These are phyloP conservation scores for Phialemoniopsis sp. DNA, from an alignment of 2,329 filamentous ascomycete species.

Conservation along the genomic window DNA sequence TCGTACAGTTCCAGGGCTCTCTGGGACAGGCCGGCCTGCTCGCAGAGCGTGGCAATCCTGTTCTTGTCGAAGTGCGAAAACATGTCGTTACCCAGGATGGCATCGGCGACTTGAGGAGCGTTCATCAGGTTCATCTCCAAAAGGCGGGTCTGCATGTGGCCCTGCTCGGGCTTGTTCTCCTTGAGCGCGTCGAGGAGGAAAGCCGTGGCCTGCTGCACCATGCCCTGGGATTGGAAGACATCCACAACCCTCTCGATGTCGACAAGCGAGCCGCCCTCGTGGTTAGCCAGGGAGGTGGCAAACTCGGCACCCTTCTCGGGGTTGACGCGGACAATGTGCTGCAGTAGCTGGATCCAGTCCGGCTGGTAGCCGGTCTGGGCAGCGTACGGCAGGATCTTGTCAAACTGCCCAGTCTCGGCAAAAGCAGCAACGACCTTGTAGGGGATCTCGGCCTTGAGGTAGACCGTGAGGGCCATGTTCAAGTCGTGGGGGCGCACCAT, in stretches of 20 bases:
- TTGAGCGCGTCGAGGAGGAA: constrained; percentile 95
- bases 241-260: constrained; percentile 94
- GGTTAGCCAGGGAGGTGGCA: constrained; percentile 84
- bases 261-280: constrained; percentile 80
- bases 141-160: constrained; percentile 85
- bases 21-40: constrained; percentile 83
- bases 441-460: constrained; percentile 83
- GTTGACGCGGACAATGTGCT: constrained; percentile 88
- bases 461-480: constrained; percentile 81
- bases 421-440: constrained; percentile 95
- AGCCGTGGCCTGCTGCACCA: constrained; percentile 97
- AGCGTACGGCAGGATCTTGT: constrained; percentile 91
- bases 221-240: constrained; percentile 95
- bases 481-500: constrained; percentile 87
- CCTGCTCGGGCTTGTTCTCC: constrained; percentile 92
- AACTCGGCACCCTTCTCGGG: constrained; percentile 95
- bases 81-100: constrained; percentile 97
- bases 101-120: constrained; percentile 94
- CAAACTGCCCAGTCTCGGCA: constrained; percentile 93
- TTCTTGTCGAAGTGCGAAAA: constrained; percentile 95
- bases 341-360: constrained; percentile 89
- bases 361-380: constrained; percentile 82
- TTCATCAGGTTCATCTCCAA: constrained; percentile 98
- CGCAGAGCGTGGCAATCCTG: constrained; percentile 84
- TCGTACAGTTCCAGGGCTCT: constrained; percentile 94